Conservation (phyloP, 257 asterid genomes). For the Solanum peruvianum region DNA sequence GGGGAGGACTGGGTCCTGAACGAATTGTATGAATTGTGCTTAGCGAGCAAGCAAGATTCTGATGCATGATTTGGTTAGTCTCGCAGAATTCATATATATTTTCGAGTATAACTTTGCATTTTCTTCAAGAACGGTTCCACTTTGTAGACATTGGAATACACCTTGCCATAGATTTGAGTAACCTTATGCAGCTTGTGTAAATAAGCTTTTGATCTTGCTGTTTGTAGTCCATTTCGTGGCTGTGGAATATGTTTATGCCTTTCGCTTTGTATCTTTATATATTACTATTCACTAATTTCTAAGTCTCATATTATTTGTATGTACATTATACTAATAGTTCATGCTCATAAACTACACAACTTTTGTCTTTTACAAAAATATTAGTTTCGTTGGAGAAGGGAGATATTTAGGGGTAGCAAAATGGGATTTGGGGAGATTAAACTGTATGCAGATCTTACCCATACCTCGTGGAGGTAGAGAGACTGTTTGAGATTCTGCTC, state of each 20-base stretch:
- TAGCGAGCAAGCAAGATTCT: conserved; percentile 72
- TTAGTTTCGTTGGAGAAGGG: not conserved
- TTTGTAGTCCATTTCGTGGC: not conserved
- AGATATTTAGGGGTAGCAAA: not conserved
- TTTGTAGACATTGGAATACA: not conserved
- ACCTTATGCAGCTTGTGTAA: not conserved
- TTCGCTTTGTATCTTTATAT: not conserved
- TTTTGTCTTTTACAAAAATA: not conserved
- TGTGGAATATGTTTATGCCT: not conserved
- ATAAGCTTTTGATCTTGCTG: conserved; percentile 1
- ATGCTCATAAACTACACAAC: not conserved
- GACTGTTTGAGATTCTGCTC: not conserved
- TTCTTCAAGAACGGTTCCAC: not conserved
- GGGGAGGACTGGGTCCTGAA: conserved; percentile 85
- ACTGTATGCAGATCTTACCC: not conserved
- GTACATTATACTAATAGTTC: not conserved
- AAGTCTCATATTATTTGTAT: not conserved
- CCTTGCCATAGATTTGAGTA: not conserved
- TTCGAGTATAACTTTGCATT: not conserved
- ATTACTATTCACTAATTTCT: not conserved
- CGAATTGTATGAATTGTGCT: conserved; percentile 68
- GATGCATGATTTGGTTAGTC: conserved; percentile 17
- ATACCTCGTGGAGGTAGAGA: not conserved
- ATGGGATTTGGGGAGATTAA: not conserved
- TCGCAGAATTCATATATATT: not conserved